A percentile compares a stretch with the other conserved stretches of the same genome.
phyloP scores from a whole-genome alignment of 1,284 basidiomycete species.

The Pulveroboletus sp. region DNA sequence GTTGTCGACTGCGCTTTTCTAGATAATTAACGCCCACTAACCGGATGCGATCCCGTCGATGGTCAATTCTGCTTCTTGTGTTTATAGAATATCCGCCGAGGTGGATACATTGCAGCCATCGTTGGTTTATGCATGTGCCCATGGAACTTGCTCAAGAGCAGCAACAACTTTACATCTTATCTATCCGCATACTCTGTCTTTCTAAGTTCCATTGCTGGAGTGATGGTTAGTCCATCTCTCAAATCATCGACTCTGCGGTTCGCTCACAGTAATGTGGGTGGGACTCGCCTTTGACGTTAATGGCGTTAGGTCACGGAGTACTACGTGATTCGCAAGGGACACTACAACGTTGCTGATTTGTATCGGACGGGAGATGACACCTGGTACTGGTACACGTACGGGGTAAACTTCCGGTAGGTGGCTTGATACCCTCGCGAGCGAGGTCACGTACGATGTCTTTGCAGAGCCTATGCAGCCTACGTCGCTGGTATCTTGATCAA shows the following conservation, averaged over 20 bases:
- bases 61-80: not conserved
- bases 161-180: constrained; percentile 80
- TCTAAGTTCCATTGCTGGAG: constrained; percentile 78
- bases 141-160: constrained; percentile 79
- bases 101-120: constrained; percentile 76
- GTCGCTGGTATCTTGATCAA: constrained; percentile 81
- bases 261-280: not conserved
- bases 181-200: constrained; percentile 84
- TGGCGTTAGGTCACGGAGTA: constrained; percentile 76
- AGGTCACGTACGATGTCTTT: not conserved
- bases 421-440: not conserved
- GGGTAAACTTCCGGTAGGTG: constrained; percentile 68
- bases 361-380: constrained; percentile 59
- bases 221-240: constrained; percentile 54
- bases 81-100: constrained; percentile 75
- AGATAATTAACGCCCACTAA: not conserved
- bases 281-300: not conserved
- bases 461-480: constrained; percentile 70
- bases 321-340: constrained; percentile 74
- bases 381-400: constrained; percentile 79
- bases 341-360: constrained; percentile 71
- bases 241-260: not conserved
- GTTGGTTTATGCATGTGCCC: constrained; percentile 77
- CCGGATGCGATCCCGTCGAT: not conserved
- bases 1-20: not conserved